Evolutionary conservation across 1,284 basidiomycete species (phyloP).

Genomic region (Cutaneotrichosporon spelunceum): DNA sequence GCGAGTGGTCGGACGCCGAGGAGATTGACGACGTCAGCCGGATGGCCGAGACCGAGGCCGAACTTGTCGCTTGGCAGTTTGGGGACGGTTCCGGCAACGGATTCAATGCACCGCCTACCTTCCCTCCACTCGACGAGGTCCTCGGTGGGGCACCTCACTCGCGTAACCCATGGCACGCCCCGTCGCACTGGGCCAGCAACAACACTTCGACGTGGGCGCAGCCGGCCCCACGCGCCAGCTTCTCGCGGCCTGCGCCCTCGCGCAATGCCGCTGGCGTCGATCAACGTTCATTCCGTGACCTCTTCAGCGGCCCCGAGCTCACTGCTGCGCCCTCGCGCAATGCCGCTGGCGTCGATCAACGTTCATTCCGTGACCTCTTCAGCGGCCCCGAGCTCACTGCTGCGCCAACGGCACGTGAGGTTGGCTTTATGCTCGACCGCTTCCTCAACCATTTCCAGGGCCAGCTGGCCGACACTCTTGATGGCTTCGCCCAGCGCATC

Average conservation of each 20-base stretch:
- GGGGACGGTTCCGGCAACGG: constrained; percentile 22
- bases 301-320: constrained; percentile 15
- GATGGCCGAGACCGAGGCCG: constrained; percentile 30
- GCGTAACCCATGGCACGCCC: constrained; percentile 8
- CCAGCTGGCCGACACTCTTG: constrained; percentile 46
- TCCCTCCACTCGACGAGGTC: constrained; percentile 43
- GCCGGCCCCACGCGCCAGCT: not conserved
- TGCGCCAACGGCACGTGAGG: constrained; percentile 41
- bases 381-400: constrained; percentile 12
- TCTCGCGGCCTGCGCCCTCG: constrained; percentile 8
- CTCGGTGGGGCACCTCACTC: constrained; percentile 10
- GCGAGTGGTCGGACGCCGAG: constrained; percentile 30
- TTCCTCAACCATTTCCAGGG: constrained; percentile 49
- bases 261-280: constrained; percentile 3
- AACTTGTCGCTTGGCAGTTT: constrained; percentile 42
- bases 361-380: constrained; percentile 19
- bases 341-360: not conserved
- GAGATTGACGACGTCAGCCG: constrained; percentile 15
- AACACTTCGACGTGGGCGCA: not conserved
- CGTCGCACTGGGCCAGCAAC: constrained; percentile 9
- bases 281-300: constrained; percentile 12
- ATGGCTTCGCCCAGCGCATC: constrained; percentile 29
- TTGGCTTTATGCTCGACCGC: constrained; percentile 45
- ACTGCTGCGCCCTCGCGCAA: constrained; percentile 22
- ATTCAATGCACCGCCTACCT: constrained; percentile 13